Evolutionary conservation across 2,329 filamentous ascomycete genomes (phyloP).

Genomic region (Aschersonia sp.): DNA sequence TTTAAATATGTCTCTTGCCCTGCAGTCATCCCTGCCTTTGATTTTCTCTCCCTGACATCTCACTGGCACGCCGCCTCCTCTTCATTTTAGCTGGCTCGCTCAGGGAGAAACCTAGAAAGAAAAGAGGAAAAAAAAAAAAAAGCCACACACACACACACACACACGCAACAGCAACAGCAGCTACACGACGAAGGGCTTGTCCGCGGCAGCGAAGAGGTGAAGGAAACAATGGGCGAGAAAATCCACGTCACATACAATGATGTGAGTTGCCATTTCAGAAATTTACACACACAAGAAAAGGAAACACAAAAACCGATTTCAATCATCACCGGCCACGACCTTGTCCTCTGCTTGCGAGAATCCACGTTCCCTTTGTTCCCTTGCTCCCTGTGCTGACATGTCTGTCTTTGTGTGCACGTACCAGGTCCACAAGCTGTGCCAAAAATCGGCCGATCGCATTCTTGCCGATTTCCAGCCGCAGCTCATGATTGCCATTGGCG

Average conservation of each 20-base stretch:
- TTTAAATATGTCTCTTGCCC: background rate
- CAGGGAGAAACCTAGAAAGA: no score
- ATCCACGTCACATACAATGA: constrained; percentile 86
- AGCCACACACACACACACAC: no score
- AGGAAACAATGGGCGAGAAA: constrained; percentile 60
- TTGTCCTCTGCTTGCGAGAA: no score
- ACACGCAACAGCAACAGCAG: constrained; percentile 2
- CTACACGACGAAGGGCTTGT: no score
- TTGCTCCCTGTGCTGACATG: background rate
- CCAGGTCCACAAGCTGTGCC: constrained; percentile 94
- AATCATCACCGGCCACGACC: no score
- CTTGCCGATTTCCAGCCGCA: constrained; percentile 79
- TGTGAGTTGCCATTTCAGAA: constrained; percentile 33
- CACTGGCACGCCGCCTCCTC: background rate
- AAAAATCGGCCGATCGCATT: constrained; percentile 67
- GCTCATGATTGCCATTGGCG: constrained; percentile 96
- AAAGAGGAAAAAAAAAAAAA: background rate
- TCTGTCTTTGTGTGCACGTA: no score
- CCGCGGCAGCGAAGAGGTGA: background rate
- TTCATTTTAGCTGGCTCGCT: no score
- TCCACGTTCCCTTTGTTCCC: background rate
- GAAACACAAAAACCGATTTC: background rate
- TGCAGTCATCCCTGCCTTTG: background rate
- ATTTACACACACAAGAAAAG: background rate
- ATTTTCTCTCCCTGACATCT: background rate